Base-by-base conservation (phyloP, 2,329 filamentous ascomycete species). In the Trichoderma arundinaceum region DNA sequence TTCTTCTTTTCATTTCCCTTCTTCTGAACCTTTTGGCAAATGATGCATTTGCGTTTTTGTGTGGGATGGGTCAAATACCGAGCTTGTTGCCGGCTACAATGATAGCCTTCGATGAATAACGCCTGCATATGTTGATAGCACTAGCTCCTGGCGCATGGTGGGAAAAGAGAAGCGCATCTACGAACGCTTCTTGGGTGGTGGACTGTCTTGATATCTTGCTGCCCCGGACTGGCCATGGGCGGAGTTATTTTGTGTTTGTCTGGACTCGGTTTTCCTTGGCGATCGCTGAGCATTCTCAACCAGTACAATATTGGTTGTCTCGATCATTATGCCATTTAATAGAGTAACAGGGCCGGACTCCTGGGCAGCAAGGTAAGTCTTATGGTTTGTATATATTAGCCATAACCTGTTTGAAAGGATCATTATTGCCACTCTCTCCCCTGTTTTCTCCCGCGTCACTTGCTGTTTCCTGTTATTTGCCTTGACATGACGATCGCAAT, bases 341-440 rank as follows among this genome's bases (percentile, higher is more conserved):
- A 72, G 66, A 74, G 71, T 71, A 71, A 70, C 69, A 71, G 69
- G 71, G 76, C 75, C 74, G 54, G 72, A 74, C 72, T 75, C 80
- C 80, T 75, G 80, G 82, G 82, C 82, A 84, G 82, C 81, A 79
- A 81, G 82, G 82, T 84, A 78, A 83, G 82, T 80, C 72, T 73
- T 76, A 75, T 75, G 76, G 79, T 80, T 79, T 84, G 82, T 84
- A 83, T 80, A 83, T 84, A 82, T 78, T 77, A 76, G 76, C 78
- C 78, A 81, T 64, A 58, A 66, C 51, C 59, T 66, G 51, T 53
- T 28, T 53, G 51, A 66, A 66, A 66, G 65, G 65, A 66, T 35
- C 49, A 43, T 66, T 51, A 32, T 48, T 53, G 33, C 35, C 44
- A 22, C 38, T 38, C 46, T 39, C 35, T 33, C 19, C 15, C 19